Evolutionary conservation across 306 rosid species (phyloP).

Genomic region (Quercus aquifolioides): DNA sequence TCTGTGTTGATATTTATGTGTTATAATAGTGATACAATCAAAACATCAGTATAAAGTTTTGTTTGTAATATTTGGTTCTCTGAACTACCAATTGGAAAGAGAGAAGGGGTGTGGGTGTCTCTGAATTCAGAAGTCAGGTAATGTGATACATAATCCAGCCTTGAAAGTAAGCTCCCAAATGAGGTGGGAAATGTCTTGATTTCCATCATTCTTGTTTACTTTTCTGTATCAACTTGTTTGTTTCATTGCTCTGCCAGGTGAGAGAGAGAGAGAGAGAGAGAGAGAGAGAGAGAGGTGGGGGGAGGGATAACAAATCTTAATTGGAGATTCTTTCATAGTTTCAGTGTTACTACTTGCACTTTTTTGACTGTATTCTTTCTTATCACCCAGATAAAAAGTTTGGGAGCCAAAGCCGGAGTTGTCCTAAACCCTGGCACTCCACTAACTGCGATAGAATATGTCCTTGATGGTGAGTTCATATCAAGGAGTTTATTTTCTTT

Average conservation of each 20-base stretch:
- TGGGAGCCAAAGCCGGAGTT: constrained; percentile 99
- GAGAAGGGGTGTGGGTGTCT: neutral
- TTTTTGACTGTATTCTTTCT: constrained; percentile 8
- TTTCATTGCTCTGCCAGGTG: neutral
- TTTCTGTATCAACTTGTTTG: neutral
- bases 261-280: neutral
- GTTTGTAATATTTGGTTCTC: neutral
- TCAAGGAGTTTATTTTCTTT: constrained; percentile 7
- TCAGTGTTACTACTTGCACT: neutral
- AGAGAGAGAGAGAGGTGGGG: neutral
- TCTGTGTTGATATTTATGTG: neutral
- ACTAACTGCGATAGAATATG: constrained; percentile 74
- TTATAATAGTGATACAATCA: neutral
- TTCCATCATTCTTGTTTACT: neutral
- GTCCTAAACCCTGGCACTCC: constrained; percentile 96
- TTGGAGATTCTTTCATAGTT: neutral
- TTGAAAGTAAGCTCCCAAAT: neutral
- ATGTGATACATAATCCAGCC: neutral
- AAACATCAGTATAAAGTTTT: neutral
- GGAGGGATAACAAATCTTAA: neutral
- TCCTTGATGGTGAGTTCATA: constrained; percentile 80
- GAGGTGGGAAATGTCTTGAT: neutral
- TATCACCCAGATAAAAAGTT: constrained; percentile 69
- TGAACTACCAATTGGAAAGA: too few relatives aligned
- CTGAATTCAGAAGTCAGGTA: neutral